Base-by-base conservation (phyloP, 1,284 basidiomycete species). In the Pholiota adiposa region DNA sequence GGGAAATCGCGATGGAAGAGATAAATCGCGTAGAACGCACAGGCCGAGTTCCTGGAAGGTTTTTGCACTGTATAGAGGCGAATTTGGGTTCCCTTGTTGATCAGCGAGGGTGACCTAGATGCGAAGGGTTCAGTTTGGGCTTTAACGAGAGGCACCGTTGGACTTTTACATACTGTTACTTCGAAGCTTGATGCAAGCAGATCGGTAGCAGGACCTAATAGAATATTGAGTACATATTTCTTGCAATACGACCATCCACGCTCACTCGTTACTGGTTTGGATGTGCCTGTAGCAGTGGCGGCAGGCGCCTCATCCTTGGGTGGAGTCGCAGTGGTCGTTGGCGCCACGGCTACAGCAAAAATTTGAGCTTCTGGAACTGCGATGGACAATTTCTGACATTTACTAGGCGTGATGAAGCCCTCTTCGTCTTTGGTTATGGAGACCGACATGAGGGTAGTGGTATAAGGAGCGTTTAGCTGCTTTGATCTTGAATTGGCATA, bases 81-180 rank as follows among this genome's bases (percentile, higher is more conserved):
- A 98, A 75, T 97, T 92, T 51, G 95, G 94, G 74, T 99, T 95
- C 31, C 87, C 90, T 79, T 99, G 97, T 74, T 97, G 94, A 77
- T 99, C 97, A 53, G 96, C 96, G 59, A 99, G 84, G 31, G 96
- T 99, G 65, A 99, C 96, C 93, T 98, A 46, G 19, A 43, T 43
- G 19, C 19, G 29, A 43, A 43, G 25, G 14, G 18, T 51, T 18
- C 12, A 41, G 12, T 11, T 16, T 38, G 19, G 19, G 25, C 19
- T 27, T 56, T 36, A 50, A 38, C 16, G 36, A n/a, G 31, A 19
- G 25, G 21, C 19, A 44, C 12, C 14, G 9, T 21, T n/a, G 21
- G 27, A n/a, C 7, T 23, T 36, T 34, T 29, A 76, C 87, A 56
- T 69, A 90, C 89, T 66, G 83, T 80, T 63, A 91, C 89, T 74